Base-by-base conservation (phyloP, 495 filamentous ascomycete genomes). In the Cudoniella acicularis region DNA sequence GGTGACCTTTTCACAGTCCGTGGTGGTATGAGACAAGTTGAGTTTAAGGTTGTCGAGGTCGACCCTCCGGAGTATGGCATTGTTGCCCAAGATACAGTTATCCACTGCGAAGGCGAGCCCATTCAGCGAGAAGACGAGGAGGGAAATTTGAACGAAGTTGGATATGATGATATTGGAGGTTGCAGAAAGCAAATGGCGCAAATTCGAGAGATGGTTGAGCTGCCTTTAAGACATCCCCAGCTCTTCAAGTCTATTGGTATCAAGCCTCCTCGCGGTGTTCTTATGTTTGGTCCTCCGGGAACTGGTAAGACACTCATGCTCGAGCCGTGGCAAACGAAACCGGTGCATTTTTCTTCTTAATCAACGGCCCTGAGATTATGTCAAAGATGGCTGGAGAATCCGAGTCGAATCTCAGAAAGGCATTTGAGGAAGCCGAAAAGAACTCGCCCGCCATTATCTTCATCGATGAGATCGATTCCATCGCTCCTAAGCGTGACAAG, bases 241-340 rank as follows among this genome's bases (percentile, higher is more conserved):
- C 88, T 98, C 21, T 98, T 98, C 90, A 97, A 97, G 82, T 97
- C 93, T 43, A 98, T 98, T 66, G 94, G 94, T 86, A 97, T 98
- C 78, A 98, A 98, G 83, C 95, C 94, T 40, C 94, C 94, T 43
- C 93, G 94, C 67, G 93, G 93, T 87, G 96, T 98, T 65, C 85
- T 98, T 63, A 90, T 98, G 77, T 98, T 89, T 76, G 93, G 93
- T 51, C 93, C 93, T 67, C 93, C 93, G 1, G 93, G 93, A 89
- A 98, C 93, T 60, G 93, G 93, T 87, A 98, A 98, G 82, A 98
- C 93, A 11, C 77, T 98, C 61, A 98, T 98, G 93, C 93, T 72
- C 91, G 93, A 74, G 93, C 93, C 61, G 93, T 98, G 54, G 93
- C 93, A 73, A 98, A 98, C 75, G 93, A 98, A 80, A 98, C 93